Percentiles rank a stretch among this genome's conserved stretches.
phyloP scores from a whole-genome alignment of 208 protist species.

The Leishmania major region DNA sequence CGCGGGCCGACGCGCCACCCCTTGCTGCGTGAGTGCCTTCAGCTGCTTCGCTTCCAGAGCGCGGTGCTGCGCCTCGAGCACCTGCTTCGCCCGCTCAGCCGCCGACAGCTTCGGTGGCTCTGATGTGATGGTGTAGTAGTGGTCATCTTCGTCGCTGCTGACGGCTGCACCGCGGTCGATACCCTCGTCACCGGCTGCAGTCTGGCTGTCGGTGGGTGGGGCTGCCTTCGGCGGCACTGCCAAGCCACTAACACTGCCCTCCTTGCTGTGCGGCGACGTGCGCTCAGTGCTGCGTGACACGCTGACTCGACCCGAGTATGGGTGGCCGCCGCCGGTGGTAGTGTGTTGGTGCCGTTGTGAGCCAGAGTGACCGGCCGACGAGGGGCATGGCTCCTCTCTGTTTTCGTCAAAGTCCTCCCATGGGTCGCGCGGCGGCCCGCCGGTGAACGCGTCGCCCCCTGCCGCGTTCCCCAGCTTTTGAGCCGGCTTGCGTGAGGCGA shows the following conservation, averaged over 20 bases:
- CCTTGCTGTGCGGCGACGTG: constrained; percentile 2
- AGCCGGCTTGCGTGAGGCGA: constrained; percentile 24
- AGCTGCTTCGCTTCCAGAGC: constrained; percentile 38
- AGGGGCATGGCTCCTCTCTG: not conserved
- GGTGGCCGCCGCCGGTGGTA: constrained; percentile 8
- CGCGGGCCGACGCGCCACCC: constrained; percentile 64
- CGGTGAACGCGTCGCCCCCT: not conserved
- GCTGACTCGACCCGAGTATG: constrained; percentile 8
- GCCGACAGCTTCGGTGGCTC: constrained; percentile 35
- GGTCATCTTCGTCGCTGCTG: not conserved
- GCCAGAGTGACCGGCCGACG: not conserved
- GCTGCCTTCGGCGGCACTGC: not conserved
- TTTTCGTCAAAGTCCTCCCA: constrained; percentile 21
- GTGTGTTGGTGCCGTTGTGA: not conserved
- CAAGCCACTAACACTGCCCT: not conserved
- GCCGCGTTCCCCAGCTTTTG: not conserved
- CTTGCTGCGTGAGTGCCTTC: constrained; percentile 27
- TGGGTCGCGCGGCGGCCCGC: constrained; percentile 22
- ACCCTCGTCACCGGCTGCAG: not conserved
- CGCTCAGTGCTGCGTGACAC: constrained; percentile 3
- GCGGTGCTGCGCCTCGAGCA: constrained; percentile 49
- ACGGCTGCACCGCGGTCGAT: not conserved
- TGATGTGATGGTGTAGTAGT: not conserved
- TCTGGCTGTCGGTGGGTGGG: not conserved
- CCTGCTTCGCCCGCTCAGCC: constrained; percentile 48